Percentiles rank a stretch among this genome's conserved stretches.
Evolutionary conservation across 1,284 basidiomycete species (phyloP).

Genomic region (Ustilago cynodontis): DNA sequence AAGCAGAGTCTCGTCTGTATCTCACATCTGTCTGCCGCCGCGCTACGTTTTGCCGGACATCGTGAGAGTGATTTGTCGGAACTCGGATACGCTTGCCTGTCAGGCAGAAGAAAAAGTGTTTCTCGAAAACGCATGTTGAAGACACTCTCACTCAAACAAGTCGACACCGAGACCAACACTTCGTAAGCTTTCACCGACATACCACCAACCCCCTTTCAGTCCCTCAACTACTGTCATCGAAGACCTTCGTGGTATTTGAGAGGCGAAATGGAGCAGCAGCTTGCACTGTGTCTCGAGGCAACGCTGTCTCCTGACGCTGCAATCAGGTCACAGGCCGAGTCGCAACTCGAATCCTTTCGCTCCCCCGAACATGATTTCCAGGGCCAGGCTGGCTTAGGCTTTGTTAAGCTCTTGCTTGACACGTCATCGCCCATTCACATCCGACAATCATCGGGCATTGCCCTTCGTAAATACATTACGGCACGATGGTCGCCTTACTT

Average conservation of each 20-base stretch:
- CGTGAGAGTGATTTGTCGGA: not conserved
- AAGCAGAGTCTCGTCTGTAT: too few relatives aligned
- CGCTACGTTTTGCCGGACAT: too few relatives aligned
- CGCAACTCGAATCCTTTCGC: slow-evolving; percentile 43
- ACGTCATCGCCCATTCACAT: slow-evolving; percentile 28
- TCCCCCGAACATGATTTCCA: slow-evolving; percentile 35
- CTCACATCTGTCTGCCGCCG: too few relatives aligned
- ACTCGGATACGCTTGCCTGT: not conserved
- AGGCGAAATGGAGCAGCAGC: slow-evolving; percentile 45
- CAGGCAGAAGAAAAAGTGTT: not conserved
- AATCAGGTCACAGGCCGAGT: slow-evolving; percentile 45
- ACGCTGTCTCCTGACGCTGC: slow-evolving; percentile 50
- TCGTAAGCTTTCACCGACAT: not conserved
- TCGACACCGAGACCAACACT: slow-evolving; percentile 5
- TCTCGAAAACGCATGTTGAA: not conserved
- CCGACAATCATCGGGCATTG: slow-evolving; percentile 63
- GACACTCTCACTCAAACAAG: not conserved
- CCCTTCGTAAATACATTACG: slow-evolving; percentile 61
- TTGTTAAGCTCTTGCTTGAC: slow-evolving; percentile 45
- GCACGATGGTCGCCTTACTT: slow-evolving; percentile 64
- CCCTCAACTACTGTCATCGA: too few relatives aligned
- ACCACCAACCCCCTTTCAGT: too few relatives aligned
- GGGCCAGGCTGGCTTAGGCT: slow-evolving; percentile 38
- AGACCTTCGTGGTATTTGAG: too few relatives aligned
- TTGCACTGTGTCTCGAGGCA: slow-evolving; percentile 46